phyloP scores from a whole-genome alignment of 768 basidiomycete species.

The Lanmaoa rubissima region DNA sequence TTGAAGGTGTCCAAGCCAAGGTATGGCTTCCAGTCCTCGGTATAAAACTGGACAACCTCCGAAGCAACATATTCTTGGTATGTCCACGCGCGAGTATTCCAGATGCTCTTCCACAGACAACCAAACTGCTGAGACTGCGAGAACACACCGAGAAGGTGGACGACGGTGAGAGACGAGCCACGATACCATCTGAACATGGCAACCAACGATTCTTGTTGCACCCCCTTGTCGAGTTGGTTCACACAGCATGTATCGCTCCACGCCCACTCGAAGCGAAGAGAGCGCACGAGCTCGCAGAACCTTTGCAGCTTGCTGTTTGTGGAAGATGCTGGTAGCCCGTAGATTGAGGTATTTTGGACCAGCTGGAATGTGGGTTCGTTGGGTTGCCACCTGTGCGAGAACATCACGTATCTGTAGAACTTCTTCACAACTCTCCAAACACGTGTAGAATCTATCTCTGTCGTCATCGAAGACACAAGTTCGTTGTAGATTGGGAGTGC shows the following conservation, averaged over 20 bases:
- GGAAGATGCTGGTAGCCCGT: too few relatives aligned
- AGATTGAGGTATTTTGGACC: too few relatives aligned
- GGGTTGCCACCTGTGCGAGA: too few relatives aligned
- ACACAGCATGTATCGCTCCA: slow-evolving; percentile 9
- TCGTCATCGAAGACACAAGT: too few relatives aligned
- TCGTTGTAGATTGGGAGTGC: too few relatives aligned
- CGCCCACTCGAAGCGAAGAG: not conserved
- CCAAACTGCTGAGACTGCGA: not conserved
- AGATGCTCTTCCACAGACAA: not conserved
- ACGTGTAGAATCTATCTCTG: too few relatives aligned
- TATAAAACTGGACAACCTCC: not conserved
- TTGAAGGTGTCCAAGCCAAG: too few relatives aligned
- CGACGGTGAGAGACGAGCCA: not conserved
- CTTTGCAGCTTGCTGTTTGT: not conserved
- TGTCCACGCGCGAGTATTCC: slow-evolving; percentile 5
- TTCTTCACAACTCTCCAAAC: too few relatives aligned
- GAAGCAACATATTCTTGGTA: not conserved
- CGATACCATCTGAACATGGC: slow-evolving; percentile 11
- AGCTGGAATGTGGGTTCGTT: too few relatives aligned
- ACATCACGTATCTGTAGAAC: too few relatives aligned
- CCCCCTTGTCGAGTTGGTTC: not conserved
- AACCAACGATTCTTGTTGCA: slow-evolving; percentile 3
- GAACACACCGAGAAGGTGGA: not conserved
- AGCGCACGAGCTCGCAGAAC: not conserved
- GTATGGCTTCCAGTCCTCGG: too few relatives aligned